phyloP scores from a whole-genome alignment of 1,284 basidiomycete species.

The Ganoderma lucidum region DNA sequence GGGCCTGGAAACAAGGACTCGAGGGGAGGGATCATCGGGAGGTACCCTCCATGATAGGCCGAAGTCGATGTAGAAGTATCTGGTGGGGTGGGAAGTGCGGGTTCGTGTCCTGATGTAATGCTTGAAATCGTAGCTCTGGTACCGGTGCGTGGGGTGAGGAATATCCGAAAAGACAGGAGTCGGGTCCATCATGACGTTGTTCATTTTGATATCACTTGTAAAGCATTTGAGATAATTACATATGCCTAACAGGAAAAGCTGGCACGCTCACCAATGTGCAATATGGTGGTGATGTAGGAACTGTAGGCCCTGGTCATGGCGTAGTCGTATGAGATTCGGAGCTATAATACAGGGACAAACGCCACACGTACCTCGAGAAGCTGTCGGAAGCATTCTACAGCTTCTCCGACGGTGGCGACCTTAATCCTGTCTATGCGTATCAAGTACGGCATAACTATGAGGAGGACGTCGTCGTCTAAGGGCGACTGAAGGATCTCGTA shows the following conservation, averaged over 20 bases:
- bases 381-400: constrained; percentile 40
- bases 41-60: constrained; percentile 44
- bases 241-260: not conserved
- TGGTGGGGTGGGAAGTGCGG: constrained; percentile 38
- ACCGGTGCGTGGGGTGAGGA: not conserved
- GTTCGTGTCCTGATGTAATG: constrained; percentile 19
- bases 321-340: not conserved
- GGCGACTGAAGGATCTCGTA: constrained; percentile 35
- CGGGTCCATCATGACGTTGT: not conserved
- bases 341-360: not conserved
- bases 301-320: not conserved
- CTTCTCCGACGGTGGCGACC: constrained; percentile 40
- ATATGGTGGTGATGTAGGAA: not conserved
- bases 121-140: not conserved
- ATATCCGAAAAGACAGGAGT: not conserved
- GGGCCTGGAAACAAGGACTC: not conserved
- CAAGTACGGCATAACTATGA: constrained; percentile 41
- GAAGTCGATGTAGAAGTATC: constrained; percentile 46
- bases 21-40: constrained; percentile 2
- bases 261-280: not conserved
- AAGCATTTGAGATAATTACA: not conserved
- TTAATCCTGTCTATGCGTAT: constrained; percentile 29
- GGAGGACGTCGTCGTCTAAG: constrained; percentile 18
- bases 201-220: not conserved
- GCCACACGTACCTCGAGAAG: constrained; percentile 37